phyloP scores from a whole-genome alignment of 495 filamentous ascomycete species.

The Annulohypoxylon maeteangense region DNA sequence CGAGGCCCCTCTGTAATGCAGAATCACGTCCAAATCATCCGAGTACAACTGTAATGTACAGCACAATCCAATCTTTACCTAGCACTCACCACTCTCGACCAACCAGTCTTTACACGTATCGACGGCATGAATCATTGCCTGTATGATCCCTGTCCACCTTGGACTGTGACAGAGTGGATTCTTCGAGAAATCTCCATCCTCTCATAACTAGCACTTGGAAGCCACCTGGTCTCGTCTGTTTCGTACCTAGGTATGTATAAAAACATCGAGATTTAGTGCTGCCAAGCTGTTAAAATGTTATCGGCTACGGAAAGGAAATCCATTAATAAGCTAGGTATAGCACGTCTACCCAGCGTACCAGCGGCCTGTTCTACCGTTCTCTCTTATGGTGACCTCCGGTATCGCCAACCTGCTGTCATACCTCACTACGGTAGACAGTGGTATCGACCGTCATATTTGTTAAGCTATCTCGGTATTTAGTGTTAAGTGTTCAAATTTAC shows the following conservation, averaged over 20 bases:
- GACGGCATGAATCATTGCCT: conserved; percentile 38
- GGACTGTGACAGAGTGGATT: conserved; percentile 19
- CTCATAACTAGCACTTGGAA: conserved; percentile 9
- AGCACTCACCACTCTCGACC: conserved; percentile 26
- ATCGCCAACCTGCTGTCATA: conserved; percentile 34
- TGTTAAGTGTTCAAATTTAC: conserved; percentile 10
- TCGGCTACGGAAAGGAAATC: not conserved
- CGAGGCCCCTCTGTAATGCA: conserved; percentile 40
- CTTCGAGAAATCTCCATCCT: conserved; percentile 21
- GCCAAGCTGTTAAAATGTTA: not conserved
- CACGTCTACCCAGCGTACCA: not conserved
- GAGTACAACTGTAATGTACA: conserved; percentile 46
- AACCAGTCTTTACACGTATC: conserved; percentile 46
- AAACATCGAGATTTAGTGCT: conserved; percentile 3
- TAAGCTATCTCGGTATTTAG: not conserved
- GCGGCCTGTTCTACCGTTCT: not conserved
- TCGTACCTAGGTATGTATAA: no score
- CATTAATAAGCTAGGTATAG: conserved; percentile 18
- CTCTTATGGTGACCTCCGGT: conserved; percentile 28
- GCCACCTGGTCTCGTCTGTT: conserved; percentile 6
- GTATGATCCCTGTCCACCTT: conserved; percentile 35
- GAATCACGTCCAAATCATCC: conserved; percentile 46
- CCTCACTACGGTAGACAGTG: conserved; percentile 7
- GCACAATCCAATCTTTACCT: conserved; percentile 34
- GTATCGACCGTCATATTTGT: not conserved